Evolutionary conservation across 2,329 filamentous ascomycete species (phyloP).

Genomic region (Dactylellina cionopaga): DNA sequence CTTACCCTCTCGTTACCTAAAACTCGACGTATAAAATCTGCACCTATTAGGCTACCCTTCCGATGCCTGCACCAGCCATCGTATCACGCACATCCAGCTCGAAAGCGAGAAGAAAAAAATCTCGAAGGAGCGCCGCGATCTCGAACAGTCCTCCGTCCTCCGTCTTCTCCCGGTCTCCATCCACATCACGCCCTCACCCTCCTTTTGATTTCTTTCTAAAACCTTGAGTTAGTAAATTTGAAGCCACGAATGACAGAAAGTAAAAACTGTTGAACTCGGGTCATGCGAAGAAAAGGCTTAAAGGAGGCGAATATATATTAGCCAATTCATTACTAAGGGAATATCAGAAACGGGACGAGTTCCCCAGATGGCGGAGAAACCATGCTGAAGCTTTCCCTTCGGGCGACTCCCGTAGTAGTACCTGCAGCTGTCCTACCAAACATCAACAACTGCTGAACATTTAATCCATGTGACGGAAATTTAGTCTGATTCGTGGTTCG

Average conservation of each 20-base stretch:
- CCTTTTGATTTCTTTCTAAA: no score
- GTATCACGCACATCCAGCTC: no score
- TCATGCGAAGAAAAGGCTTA: no score
- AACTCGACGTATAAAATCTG: constrained; percentile 16
- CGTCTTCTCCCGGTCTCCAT: constrained; percentile 34
- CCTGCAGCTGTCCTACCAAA: constrained; percentile 31
- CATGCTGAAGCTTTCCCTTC: constrained; percentile 24
- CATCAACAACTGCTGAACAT: no score
- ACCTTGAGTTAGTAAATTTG: no score
- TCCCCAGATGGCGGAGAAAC: constrained; percentile 44
- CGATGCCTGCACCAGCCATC: no score
- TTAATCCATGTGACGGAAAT: no score
- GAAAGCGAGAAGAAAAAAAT: no score
- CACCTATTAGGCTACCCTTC: no score
- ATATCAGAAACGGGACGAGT: constrained; percentile 24
- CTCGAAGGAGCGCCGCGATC: constrained; percentile 21
- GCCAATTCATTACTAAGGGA: constrained; percentile 52
- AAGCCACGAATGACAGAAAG: no score
- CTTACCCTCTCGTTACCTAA: constrained; percentile 47
- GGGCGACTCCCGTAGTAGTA: constrained; percentile 46
- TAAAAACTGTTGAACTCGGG: constrained; percentile 23
- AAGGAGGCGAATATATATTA: constrained; percentile 20
- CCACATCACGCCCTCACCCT: constrained; percentile 16
- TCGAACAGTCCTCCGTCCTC: no score
- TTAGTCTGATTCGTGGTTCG: no score